Conservation (phyloP, 768 basidiomycete genomes). For the Rhodotorula babjevae region DNA sequence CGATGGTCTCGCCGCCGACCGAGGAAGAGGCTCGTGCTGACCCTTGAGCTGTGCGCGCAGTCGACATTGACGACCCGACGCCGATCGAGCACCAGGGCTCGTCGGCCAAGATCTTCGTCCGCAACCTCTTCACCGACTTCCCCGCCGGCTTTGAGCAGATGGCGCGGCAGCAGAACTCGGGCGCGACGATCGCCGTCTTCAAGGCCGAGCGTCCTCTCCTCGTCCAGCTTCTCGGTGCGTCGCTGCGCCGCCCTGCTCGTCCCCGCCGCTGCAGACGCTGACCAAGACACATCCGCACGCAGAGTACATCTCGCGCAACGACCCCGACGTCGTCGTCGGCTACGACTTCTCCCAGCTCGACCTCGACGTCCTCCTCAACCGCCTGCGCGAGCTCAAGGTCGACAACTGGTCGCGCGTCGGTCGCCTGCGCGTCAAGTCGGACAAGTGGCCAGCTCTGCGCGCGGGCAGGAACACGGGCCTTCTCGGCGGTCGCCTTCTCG, state of each 20-base stretch:
- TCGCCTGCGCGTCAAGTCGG: slow-evolving; percentile 64
- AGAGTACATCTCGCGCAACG: slow-evolving; percentile 75
- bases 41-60: slow-evolving; percentile 49
- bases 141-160: slow-evolving; percentile 74
- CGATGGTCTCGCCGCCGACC: no score
- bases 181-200: slow-evolving; percentile 60
- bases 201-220: slow-evolving; percentile 80
- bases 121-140: slow-evolving; percentile 73
- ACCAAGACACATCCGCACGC: background rate
- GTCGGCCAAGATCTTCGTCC: slow-evolving; percentile 77
- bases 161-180: slow-evolving; percentile 49
- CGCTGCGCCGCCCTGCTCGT: background rate
- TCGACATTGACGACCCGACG: slow-evolving; percentile 81
- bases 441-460: slow-evolving; percentile 71
- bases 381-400: slow-evolving; percentile 82
- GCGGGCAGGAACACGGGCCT: slow-evolving; percentile 80
- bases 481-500: slow-evolving; percentile 75
- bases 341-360: slow-evolving; percentile 92
- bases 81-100: slow-evolving; percentile 82
- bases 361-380: slow-evolving; percentile 83
- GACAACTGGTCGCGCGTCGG: slow-evolving; percentile 94
- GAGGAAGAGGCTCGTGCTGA: background rate
- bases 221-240: slow-evolving; percentile 67
- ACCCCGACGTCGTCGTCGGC: slow-evolving; percentile 90
- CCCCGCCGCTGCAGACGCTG: background rate